phyloP scores from a whole-genome alignment of 108 stramenopile species.

The Licmophora abbreviata region DNA sequence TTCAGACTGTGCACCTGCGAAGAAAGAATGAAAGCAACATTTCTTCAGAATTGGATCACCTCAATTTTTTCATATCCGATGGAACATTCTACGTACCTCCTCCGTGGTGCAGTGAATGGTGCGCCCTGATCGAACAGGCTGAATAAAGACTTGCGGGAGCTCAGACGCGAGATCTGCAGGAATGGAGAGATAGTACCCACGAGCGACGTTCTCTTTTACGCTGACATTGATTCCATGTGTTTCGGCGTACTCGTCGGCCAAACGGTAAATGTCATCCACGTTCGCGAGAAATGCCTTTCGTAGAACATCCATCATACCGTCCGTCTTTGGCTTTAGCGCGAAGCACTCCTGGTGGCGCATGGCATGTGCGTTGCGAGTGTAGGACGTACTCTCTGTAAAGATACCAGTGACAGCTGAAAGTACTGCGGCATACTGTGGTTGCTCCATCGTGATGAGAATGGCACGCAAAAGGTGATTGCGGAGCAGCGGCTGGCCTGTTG shows the following conservation, averaged over 20 bases:
- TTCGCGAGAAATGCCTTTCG: slow-evolving; percentile 80
- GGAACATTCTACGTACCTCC: slow-evolving; percentile 29
- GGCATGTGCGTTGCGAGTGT: slow-evolving; percentile 64
- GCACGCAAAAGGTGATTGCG: slow-evolving; percentile 70
- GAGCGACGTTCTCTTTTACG: slow-evolving; percentile 56
- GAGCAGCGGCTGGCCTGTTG: not conserved
- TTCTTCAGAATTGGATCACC: not conserved
- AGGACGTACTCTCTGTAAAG: slow-evolving; percentile 72
- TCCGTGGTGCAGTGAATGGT: slow-evolving; percentile 84
- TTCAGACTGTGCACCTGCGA: slow-evolving; percentile 62
- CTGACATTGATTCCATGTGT: slow-evolving; percentile 62
- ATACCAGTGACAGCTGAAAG: slow-evolving; percentile 46
- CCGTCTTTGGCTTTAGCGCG: slow-evolving; percentile 73
- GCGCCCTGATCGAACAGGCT: slow-evolving; percentile 59
- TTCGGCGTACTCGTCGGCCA: slow-evolving; percentile 83
- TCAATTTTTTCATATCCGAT: not conserved
- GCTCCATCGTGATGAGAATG: slow-evolving; percentile 58
- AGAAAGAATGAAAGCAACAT: not conserved
- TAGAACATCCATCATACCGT: slow-evolving; percentile 81
- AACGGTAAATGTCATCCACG: slow-evolving; percentile 85
- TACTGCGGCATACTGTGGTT: slow-evolving; percentile 59
- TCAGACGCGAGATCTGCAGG: slow-evolving; percentile 43
- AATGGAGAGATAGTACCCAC: slow-evolving; percentile 77
- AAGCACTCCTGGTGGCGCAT: slow-evolving; percentile 91
- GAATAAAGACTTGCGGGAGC: slow-evolving; percentile 72